phyloP scores from a whole-genome alignment of 192 early-diverging fungal species.

The Coemansia furcata region DNA sequence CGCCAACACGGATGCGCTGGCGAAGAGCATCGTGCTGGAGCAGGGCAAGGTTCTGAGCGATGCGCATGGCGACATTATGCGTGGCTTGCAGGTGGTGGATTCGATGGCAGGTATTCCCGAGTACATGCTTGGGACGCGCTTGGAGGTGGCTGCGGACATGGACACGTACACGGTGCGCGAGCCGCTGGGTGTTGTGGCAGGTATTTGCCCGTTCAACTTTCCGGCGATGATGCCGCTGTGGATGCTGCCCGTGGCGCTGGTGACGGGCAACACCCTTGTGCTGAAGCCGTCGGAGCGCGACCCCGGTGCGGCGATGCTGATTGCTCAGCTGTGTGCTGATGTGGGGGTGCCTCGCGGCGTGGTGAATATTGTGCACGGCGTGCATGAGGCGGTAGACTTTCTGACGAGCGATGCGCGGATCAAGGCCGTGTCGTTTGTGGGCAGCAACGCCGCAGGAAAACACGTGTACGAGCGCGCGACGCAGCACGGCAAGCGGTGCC shows the following conservation, averaged over 20 bases:
- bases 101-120: constrained; percentile 76
- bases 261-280: constrained; percentile 85
- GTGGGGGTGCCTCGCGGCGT: constrained; percentile 90
- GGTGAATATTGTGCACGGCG: constrained; percentile 90
- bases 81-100: constrained; percentile 91
- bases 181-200: constrained; percentile 89
- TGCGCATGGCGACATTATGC: constrained; percentile 88
- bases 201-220: constrained; percentile 97
- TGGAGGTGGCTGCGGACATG: constrained; percentile 89
- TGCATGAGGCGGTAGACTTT: constrained; percentile 84
- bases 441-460: constrained; percentile 83
- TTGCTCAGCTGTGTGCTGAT: constrained; percentile 82
- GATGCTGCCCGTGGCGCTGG: constrained; percentile 96
- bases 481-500: constrained; percentile 91
- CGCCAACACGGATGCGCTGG: constrained; percentile 74
- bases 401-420: constrained; percentile 81
- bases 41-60: constrained; percentile 94
- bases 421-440: constrained; percentile 93
- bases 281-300: constrained; percentile 95
- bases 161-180: constrained; percentile 93
- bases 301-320: constrained; percentile 87
- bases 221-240: constrained; percentile 94
- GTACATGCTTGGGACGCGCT: constrained; percentile 74
- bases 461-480: constrained; percentile 86
- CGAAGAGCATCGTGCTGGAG: constrained; percentile 78